phyloP scores from a whole-genome alignment of 441 rosid genomes.

The Erysimum cheiri region DNA sequence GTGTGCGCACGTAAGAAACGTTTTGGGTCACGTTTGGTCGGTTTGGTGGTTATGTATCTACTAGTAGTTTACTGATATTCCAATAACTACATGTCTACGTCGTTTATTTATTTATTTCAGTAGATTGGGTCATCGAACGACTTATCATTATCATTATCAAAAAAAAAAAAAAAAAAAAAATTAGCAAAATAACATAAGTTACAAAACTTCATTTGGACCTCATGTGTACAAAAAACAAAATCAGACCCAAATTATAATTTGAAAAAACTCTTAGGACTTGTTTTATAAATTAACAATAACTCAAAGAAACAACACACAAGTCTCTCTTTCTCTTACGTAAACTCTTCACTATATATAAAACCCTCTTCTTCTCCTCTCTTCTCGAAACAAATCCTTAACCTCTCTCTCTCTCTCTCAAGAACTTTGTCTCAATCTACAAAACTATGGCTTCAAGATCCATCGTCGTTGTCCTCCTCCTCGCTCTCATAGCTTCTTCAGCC shows the following conservation, averaged over 20 bases:
- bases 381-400: constrained; percentile 1
- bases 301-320: constrained; percentile 6
- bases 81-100: not conserved
- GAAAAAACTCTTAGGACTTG: not conserved
- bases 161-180: too few relatives aligned
- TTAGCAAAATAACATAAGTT: too few relatives aligned
- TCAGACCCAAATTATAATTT: not conserved
- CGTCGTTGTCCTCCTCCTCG: constrained; percentile 47
- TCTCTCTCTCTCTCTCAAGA: constrained; percentile 6
- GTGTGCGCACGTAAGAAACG: not conserved
- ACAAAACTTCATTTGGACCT: not conserved
- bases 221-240: not conserved
- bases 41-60: not conserved
- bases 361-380: constrained; percentile 32
- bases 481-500: constrained; percentile 55
- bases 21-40: not conserved
- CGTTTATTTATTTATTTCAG: too few relatives aligned
- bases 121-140: not conserved
- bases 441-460: constrained; percentile 55
- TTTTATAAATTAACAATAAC: constrained; percentile 18
- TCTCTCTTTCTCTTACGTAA: constrained; percentile 12
- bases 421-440: not conserved
- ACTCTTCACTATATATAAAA: constrained; percentile 33
- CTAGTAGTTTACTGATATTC: not conserved
- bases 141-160: not conserved